Conservation (phyloP, 129 eudicot species). For the Tagetes patula region DNA sequence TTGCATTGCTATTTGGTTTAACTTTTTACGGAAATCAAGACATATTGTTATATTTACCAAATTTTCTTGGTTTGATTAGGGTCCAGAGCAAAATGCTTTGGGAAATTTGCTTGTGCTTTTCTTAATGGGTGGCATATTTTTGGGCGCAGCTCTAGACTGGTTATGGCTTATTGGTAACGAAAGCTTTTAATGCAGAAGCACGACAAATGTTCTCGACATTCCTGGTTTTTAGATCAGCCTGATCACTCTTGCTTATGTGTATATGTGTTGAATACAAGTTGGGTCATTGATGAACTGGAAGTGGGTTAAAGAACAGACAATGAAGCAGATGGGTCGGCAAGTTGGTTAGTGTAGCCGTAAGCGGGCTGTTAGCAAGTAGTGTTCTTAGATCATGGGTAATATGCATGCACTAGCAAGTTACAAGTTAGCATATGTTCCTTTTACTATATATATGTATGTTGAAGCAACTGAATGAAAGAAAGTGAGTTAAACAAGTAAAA, state of each 20-base stretch:
- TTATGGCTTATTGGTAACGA: slow-evolving; percentile 68
- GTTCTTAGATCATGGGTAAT: not conserved
- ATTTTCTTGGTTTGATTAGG: slow-evolving; percentile 35
- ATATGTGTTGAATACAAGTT: too few species aligned
- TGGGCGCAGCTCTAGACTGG: slow-evolving; percentile 66
- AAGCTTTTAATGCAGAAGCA: slow-evolving; percentile 24
- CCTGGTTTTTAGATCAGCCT: not conserved
- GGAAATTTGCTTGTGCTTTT: slow-evolving; percentile 63
- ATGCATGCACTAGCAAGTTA: not conserved
- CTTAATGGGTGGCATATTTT: slow-evolving; percentile 55
- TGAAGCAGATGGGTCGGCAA: too few species aligned
- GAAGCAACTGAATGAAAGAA: too few species aligned
- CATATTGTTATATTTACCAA: not conserved
- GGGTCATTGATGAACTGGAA: too few species aligned
- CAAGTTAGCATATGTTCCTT: too few species aligned
- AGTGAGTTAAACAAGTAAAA: too few species aligned
- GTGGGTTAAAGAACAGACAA: too few species aligned
- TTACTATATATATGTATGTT: too few species aligned
- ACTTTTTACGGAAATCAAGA: not conserved
- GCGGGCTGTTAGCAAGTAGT: too few species aligned
- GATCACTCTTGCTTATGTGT: not conserved
- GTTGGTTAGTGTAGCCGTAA: too few species aligned
- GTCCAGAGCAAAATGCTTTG: slow-evolving; percentile 78
- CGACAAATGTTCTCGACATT: not conserved
- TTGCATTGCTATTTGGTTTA: too few species aligned